phyloP scores from a whole-genome alignment of 2,329 filamentous ascomycete species.

The Ophiostoma himal-ulmi region DNA sequence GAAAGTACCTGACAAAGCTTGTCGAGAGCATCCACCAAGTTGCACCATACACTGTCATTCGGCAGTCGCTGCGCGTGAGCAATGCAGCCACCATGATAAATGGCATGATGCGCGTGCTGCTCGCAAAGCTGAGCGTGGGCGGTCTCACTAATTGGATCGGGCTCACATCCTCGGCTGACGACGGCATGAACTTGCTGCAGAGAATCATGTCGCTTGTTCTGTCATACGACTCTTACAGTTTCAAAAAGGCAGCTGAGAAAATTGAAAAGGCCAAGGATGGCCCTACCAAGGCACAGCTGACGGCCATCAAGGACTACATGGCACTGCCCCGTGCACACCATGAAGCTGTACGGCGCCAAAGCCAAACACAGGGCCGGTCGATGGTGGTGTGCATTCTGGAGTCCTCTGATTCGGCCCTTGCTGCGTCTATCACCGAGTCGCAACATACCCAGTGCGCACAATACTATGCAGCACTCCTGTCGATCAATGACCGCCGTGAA shows the following conservation, averaged over 20 bases:
- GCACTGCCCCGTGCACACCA: constrained; percentile 50
- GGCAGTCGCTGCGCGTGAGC: constrained; percentile 67
- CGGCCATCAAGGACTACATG: constrained; percentile 55
- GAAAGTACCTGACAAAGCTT: constrained; percentile 65
- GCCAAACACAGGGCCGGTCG: constrained; percentile 45
- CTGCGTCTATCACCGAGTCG: constrained; percentile 46
- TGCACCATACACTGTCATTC: constrained; percentile 64
- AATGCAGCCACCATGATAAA: constrained; percentile 80
- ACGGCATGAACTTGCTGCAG: constrained; percentile 77
- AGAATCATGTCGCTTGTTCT: constrained; percentile 67
- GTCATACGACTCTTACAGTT: constrained; percentile 65
- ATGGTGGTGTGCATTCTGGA: constrained; percentile 63
- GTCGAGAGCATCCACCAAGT: constrained; percentile 64
- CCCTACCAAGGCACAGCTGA: constrained; percentile 55
- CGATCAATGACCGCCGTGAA: constrained; percentile 66
- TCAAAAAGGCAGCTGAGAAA: constrained; percentile 58
- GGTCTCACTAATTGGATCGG: constrained; percentile 76
- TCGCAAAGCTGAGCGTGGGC: constrained; percentile 71
- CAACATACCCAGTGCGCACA: constrained; percentile 62
- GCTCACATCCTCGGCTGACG: constrained; percentile 61
- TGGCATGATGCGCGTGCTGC: constrained; percentile 63
- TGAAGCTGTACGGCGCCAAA: constrained; percentile 52
- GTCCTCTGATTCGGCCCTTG: constrained; percentile 41
- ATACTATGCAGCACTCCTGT: constrained; percentile 65
- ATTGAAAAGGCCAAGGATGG: constrained; percentile 57